Conservation (phyloP, 2,329 filamentous ascomycete species). For the Calonectria honghensis region DNA sequence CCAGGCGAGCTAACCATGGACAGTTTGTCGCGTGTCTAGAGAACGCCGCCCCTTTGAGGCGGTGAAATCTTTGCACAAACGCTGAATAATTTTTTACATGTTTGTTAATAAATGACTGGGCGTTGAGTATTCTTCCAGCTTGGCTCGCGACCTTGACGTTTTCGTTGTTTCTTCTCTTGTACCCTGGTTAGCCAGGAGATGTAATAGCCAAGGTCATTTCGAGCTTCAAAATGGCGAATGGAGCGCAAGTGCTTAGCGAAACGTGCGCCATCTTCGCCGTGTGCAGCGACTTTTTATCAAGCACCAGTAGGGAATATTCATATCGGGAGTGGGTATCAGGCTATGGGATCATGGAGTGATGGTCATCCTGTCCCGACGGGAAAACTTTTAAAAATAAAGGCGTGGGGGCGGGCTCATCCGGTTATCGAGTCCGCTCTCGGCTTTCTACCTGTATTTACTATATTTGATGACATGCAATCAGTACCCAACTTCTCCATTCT, state of each 20-base stretch:
- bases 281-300: constrained; percentile 48
- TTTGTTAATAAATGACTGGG: constrained; percentile 46
- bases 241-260: constrained; percentile 42
- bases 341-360: not conserved
- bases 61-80: constrained; percentile 44
- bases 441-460: constrained; percentile 20
- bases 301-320: constrained; percentile 35
- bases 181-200: not conserved
- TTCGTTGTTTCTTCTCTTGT: constrained; percentile 41
- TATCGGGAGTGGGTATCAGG: constrained; percentile 15
- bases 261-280: constrained; percentile 27
- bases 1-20: constrained; percentile 29
- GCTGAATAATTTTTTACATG: constrained; percentile 36
- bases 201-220: constrained; percentile 29
- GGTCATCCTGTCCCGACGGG: constrained; percentile 29
- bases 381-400: constrained; percentile 32
- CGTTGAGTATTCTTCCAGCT: constrained; percentile 38
- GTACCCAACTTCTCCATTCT: constrained; percentile 12
- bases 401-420: not conserved
- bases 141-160: constrained; percentile 47
- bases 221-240: constrained; percentile 33
- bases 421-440: not conserved
- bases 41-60: constrained; percentile 48
- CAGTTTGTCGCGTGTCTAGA: constrained; percentile 56
- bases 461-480: constrained; percentile 12